A percentile compares a stretch with the other conserved stretches of the same genome.
These are phyloP conservation scores for Terfezia boudieri DNA, from an alignment of 495 filamentous ascomycete species.

Conservation along the genomic window DNA sequence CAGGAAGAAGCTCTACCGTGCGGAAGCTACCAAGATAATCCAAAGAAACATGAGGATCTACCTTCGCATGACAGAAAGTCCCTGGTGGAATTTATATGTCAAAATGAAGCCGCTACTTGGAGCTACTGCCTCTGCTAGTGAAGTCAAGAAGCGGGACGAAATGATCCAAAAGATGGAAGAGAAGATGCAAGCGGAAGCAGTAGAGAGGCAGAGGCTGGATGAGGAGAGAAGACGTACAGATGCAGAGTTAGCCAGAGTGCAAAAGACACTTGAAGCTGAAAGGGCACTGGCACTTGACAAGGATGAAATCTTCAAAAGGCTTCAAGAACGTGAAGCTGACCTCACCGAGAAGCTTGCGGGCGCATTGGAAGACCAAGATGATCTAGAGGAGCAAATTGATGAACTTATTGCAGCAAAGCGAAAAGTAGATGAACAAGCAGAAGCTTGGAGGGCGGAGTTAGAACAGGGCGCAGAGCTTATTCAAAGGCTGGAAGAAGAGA, in stretches of 20 bases:
- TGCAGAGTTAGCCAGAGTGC: slow-evolving; percentile 64
- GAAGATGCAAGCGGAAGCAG: slow-evolving; percentile 55
- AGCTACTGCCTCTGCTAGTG: slow-evolving; percentile 66
- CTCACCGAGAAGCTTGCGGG: slow-evolving; percentile 77
- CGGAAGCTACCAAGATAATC: slow-evolving; percentile 85
- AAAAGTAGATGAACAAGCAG: slow-evolving; percentile 63
- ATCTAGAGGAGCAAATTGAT: slow-evolving; percentile 80
- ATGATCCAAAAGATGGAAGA: slow-evolving; percentile 67
- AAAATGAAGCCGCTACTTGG: slow-evolving; percentile 88
- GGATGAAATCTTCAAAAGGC: slow-evolving; percentile 88
- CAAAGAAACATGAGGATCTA: slow-evolving; percentile 84
- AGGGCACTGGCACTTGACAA: slow-evolving; percentile 86
- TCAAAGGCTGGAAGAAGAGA: slow-evolving; percentile 59
- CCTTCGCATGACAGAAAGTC: slow-evolving; percentile 64
- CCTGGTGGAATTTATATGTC: slow-evolving; percentile 95
- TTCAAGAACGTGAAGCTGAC: slow-evolving; percentile 75
- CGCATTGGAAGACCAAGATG: slow-evolving; percentile 88
- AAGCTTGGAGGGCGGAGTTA: slow-evolving; percentile 54
- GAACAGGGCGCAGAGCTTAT: slow-evolving; percentile 86
- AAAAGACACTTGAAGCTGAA: slow-evolving; percentile 86
- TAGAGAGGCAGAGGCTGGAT: slow-evolving; percentile 58
- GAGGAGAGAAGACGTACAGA: slow-evolving; percentile 80
- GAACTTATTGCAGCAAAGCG: slow-evolving; percentile 74
- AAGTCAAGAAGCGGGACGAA: slow-evolving; percentile 86
- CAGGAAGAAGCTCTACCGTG: slow-evolving; percentile 78